These are phyloP conservation scores for Boletus patriciae DNA, from an alignment of 768 basidiomycete genomes.

Conservation along the genomic window DNA sequence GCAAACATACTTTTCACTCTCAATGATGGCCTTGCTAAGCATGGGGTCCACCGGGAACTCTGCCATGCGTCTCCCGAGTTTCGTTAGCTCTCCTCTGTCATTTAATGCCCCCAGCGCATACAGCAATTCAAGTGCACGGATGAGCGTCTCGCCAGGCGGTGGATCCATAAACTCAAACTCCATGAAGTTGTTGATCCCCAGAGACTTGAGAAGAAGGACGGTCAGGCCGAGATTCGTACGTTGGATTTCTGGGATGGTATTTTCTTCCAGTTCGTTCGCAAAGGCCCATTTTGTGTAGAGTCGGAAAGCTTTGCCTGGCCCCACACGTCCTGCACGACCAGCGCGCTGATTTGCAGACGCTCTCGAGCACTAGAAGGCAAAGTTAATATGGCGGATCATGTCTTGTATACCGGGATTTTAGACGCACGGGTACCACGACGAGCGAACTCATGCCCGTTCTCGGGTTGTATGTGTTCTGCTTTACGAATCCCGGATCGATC, in stretches of 20 bases:
- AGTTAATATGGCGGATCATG: background rate
- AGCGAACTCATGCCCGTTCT: slow-evolving; percentile 98
- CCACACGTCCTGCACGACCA: slow-evolving; percentile 95
- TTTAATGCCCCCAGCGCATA: slow-evolving; percentile 97
- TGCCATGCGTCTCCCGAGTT: slow-evolving; percentile 94
- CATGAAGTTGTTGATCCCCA: slow-evolving; percentile 98
- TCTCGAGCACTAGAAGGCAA: slow-evolving; percentile 71
- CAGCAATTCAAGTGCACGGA: slow-evolving; percentile 88
- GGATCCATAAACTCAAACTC: slow-evolving; percentile 99
- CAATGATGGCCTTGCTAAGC: slow-evolving; percentile 94
- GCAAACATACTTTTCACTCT: slow-evolving; percentile 90
- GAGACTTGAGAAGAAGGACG: slow-evolving; percentile 89
- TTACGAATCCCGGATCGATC: slow-evolving; percentile 98
- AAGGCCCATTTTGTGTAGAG: slow-evolving; percentile 99
- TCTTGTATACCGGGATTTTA: background rate
- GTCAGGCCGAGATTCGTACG: slow-evolving; percentile 97
- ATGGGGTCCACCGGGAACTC: slow-evolving; percentile 99
- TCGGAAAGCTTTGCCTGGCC: slow-evolving; percentile 97
- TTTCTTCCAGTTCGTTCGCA: slow-evolving; percentile 91
- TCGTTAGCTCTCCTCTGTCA: slow-evolving; percentile 95
- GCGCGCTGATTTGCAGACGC: slow-evolving; percentile 98
- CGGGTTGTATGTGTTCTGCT: slow-evolving; percentile 99
- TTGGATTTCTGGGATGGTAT: slow-evolving; percentile 98
- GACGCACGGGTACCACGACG: slow-evolving; percentile 87
- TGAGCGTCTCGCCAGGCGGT: slow-evolving; percentile 95